These are phyloP conservation scores for Cercophora scortea DNA, from an alignment of 495 filamentous ascomycete genomes.

Conservation along the genomic window DNA sequence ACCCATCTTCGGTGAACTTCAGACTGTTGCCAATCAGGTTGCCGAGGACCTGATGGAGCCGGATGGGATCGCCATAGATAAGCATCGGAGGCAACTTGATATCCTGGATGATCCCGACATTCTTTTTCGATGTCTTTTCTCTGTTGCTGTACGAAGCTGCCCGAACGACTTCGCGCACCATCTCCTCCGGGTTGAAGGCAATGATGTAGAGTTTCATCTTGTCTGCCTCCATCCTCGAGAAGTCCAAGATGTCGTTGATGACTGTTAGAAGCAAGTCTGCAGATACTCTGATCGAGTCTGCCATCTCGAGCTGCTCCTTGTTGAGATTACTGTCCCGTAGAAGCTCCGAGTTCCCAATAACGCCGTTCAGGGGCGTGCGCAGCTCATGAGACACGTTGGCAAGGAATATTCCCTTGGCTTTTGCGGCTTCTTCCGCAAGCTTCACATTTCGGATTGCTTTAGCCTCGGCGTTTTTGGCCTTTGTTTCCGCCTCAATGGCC, in stretches of 20 bases:
- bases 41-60: conserved; percentile 86
- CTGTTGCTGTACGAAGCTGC: conserved; percentile 78
- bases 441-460: conserved; percentile 82
- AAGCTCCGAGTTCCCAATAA: conserved; percentile 85
- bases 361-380: conserved; percentile 79
- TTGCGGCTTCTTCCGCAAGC: conserved; percentile 83
- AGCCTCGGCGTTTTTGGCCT: conserved; percentile 74
- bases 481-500: conserved; percentile 71
- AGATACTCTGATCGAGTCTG: conserved; percentile 86
- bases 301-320: conserved; percentile 79
- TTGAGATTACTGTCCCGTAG: conserved; percentile 70
- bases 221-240: conserved; percentile 87
- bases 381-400: conserved; percentile 88
- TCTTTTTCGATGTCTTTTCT: conserved; percentile 57
- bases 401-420: conserved; percentile 85
- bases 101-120: conserved; percentile 58
- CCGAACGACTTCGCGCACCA: conserved; percentile 79
- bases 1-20: conserved; percentile 84
- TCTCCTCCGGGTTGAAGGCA: conserved; percentile 75
- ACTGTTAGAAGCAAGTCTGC: conserved; percentile 85
- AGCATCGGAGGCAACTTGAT: conserved; percentile 68
- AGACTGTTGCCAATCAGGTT: conserved; percentile 90
- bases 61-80: conserved; percentile 85
- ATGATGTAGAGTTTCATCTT: conserved; percentile 92
- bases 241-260: conserved; percentile 93